Conservation (phyloP, 352 stramenopile genomes). For the Phytopythium delawarense region DNA sequence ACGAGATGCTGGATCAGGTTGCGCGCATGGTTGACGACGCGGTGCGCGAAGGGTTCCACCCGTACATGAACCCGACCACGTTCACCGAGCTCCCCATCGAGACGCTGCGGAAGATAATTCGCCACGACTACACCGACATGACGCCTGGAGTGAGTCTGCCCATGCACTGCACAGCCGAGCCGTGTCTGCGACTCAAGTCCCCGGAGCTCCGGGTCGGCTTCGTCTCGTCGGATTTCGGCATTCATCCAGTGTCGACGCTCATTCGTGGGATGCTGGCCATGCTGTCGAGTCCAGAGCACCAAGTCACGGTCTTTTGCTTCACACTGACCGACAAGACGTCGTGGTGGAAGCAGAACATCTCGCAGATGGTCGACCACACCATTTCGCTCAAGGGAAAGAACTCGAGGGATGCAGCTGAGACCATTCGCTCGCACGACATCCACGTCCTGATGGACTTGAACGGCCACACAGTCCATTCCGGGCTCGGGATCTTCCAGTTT, state of each 20-base stretch:
- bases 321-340: constrained; percentile 45
- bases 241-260: constrained; percentile 72
- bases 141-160: constrained; percentile 3
- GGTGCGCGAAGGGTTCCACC: constrained; percentile 8
- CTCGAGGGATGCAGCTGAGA: constrained; percentile 31
- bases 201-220: constrained; percentile 54
- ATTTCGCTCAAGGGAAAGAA: constrained; percentile 63
- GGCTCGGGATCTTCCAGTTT: constrained; percentile 58
- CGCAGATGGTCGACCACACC: constrained; percentile 54
- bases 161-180: constrained; percentile 14
- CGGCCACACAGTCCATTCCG: constrained; percentile 77
- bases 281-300: constrained; percentile 27
- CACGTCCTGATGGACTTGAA: constrained; percentile 84
- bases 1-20: constrained; percentile 39
- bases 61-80: constrained; percentile 33
- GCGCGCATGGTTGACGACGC: constrained; percentile 17
- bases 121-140: constrained; percentile 11
- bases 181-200: constrained; percentile 21
- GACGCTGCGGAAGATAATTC: constrained; percentile 21
- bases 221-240: constrained; percentile 77
- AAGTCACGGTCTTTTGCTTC: constrained; percentile 67
- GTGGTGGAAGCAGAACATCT: constrained; percentile 86
- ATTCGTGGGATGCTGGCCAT: constrained; percentile 59
- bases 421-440: constrained; percentile 50
- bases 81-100: constrained; percentile 34